These are phyloP conservation scores for sunflower (Helianthus annuus) DNA, from an alignment of 129 eudicot genomes.

Conservation along the genomic window DNA sequence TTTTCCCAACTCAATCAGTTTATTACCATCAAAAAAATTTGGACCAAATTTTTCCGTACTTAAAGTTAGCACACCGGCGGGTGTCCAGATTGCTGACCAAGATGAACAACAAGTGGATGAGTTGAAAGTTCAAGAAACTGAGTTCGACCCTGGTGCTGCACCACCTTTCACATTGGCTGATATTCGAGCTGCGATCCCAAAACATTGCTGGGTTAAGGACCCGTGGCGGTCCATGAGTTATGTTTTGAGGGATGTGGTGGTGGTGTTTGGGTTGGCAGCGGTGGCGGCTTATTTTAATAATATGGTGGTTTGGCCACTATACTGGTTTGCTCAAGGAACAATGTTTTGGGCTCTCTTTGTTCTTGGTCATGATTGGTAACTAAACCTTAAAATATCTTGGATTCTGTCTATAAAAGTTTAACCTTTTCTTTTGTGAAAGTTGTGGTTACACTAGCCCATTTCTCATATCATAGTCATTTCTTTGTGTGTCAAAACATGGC, in stretches of 20 bases:
- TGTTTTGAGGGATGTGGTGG: slow-evolving; percentile 75
- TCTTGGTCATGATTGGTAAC: slow-evolving; percentile 99
- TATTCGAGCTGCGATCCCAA: slow-evolving; percentile 75
- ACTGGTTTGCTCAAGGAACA: slow-evolving; percentile 96
- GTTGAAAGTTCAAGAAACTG: slow-evolving; percentile 14
- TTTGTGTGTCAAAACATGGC: too few relatives aligned
- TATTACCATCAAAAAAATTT: slow-evolving; percentile 5
- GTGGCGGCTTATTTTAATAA: slow-evolving; percentile 68
- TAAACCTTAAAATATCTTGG: neutral
- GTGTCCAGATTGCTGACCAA: slow-evolving; percentile 32
- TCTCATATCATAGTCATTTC: too few relatives aligned
- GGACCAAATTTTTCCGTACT: slow-evolving; percentile 30
- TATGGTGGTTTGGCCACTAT: slow-evolving; percentile 95
- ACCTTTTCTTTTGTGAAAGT: slow-evolving; percentile 1
- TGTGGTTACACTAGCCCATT: neutral
- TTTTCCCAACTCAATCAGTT: slow-evolving; percentile 23
- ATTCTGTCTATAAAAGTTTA: neutral
- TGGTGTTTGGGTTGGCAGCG: slow-evolving; percentile 84
- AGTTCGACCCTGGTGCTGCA: slow-evolving; percentile 74
- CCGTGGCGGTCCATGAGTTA: slow-evolving; percentile 88
- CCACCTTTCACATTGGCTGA: slow-evolving; percentile 77
- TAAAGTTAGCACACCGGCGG: slow-evolving; percentile 66
- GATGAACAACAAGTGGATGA: slow-evolving; percentile 23
- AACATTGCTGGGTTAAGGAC: slow-evolving; percentile 91
- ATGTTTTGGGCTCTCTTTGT: slow-evolving; percentile 99